phyloP scores from a whole-genome alignment of 306 rosid genomes.

The Fragaria iinumae region DNA sequence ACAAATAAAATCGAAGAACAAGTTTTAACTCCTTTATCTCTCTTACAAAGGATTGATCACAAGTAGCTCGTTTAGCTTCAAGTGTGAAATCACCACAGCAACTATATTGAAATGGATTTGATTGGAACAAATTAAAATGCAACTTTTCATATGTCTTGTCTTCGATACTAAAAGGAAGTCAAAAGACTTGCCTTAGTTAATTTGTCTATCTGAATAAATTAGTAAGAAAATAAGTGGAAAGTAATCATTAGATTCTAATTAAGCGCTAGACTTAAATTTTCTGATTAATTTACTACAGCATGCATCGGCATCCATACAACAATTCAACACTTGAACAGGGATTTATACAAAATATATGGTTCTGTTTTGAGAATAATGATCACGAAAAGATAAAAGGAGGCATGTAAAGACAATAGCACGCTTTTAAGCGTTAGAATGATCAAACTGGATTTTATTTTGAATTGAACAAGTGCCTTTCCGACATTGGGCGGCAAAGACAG shows the following conservation, averaged over 20 bases:
- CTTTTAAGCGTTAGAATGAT: conserved; percentile 32
- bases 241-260: background rate
- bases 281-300: background rate
- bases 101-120: background rate
- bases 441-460: background rate
- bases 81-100: background rate
- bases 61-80: background rate
- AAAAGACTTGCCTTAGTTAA: background rate
- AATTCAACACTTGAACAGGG: background rate
- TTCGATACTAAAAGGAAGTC: background rate
- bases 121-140: conserved; percentile 4
- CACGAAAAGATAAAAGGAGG: conserved; percentile 11
- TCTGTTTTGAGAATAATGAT: background rate
- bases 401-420: conserved; percentile 32
- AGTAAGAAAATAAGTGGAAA: background rate
- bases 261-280: background rate
- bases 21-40: background rate
- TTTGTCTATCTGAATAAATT: background rate
- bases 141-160: background rate
- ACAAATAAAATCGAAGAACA: background rate
- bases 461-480: background rate
- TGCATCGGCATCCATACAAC: background rate
- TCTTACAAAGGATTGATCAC: background rate
- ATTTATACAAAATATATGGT: background rate
- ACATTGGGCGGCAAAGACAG: background rate